Evolutionary conservation across 345 rosid genomes (phyloP).

Genomic region (Excoecaria cochinchinensis): DNA sequence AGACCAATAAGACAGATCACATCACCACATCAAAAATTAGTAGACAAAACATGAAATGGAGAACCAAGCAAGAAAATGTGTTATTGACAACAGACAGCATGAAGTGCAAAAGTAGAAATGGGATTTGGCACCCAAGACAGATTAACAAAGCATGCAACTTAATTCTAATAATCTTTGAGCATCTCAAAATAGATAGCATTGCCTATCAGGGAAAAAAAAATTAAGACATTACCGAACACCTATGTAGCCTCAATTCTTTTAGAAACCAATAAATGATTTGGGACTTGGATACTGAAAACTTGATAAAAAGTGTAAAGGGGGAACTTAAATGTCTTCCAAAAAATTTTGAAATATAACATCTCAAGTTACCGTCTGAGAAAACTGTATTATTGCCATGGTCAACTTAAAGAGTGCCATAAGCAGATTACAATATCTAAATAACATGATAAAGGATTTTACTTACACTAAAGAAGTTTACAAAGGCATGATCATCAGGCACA

Average conservation of each 20-base stretch:
- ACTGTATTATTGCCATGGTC: neutral
- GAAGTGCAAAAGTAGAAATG: neutral
- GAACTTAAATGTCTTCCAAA: neutral
- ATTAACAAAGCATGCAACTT: neutral
- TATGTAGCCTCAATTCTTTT: neutral
- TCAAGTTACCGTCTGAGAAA: neutral
- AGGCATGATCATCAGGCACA: conserved; percentile 74
- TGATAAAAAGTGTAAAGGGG: neutral
- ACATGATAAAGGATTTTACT: conserved; percentile 19
- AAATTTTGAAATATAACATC: neutral
- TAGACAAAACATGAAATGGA: neutral
- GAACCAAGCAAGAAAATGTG: neutral
- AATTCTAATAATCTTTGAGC: neutral
- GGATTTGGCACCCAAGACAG: neutral
- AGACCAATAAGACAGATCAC: neutral
- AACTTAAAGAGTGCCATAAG: neutral
- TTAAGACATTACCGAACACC: neutral
- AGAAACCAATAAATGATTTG: neutral
- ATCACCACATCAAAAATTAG: too few species aligned
- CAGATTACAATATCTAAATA: neutral
- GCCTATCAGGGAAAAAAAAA: neutral
- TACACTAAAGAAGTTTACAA: conserved; percentile 88
- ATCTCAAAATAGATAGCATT: neutral
- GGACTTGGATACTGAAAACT: neutral
- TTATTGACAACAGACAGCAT: neutral